Evolutionary conservation across 805 yeast genomes (phyloP).

Genomic region (Cyberlindnera maclurae): DNA sequence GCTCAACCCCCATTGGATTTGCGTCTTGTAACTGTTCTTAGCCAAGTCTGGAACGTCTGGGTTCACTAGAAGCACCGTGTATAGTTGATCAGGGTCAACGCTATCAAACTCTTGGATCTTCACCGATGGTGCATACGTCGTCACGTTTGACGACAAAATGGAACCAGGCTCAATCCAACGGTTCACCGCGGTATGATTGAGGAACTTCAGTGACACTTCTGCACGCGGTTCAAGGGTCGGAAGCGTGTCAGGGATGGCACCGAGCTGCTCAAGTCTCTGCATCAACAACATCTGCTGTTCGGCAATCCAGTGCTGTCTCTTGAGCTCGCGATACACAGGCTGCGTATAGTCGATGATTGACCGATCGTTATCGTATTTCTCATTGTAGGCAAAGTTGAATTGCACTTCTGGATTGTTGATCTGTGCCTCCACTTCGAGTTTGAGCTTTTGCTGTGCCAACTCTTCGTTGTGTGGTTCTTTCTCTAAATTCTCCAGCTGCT

Average conservation of each 20-base stretch:
- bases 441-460: slow-evolving; percentile 18
- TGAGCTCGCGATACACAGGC: slow-evolving; percentile 73
- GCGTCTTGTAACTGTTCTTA: slow-evolving; percentile 61
- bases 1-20: slow-evolving; percentile 69
- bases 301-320: slow-evolving; percentile 65
- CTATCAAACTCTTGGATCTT: slow-evolving; percentile 65
- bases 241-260: slow-evolving; percentile 87
- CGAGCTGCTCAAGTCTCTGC: slow-evolving; percentile 86
- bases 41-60: slow-evolving; percentile 84
- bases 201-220: slow-evolving; percentile 68
- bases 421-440: slow-evolving; percentile 55
- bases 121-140: slow-evolving; percentile 69
- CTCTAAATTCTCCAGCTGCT: slow-evolving; percentile 28
- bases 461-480: slow-evolving; percentile 15
- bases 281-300: slow-evolving; percentile 69
- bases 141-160: slow-evolving; percentile 63
- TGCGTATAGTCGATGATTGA: slow-evolving; percentile 54
- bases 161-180: slow-evolving; percentile 78
- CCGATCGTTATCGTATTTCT: slow-evolving; percentile 31
- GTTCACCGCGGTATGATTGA: slow-evolving; percentile 55
- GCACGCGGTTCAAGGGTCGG: slow-evolving; percentile 81
- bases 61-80: slow-evolving; percentile 76
- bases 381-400: slow-evolving; percentile 48
- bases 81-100: slow-evolving; percentile 39
- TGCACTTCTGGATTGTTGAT: slow-evolving; percentile 76